phyloP scores from a whole-genome alignment of 345 rosid species.

The Rhodomyrtus tomentosa region DNA sequence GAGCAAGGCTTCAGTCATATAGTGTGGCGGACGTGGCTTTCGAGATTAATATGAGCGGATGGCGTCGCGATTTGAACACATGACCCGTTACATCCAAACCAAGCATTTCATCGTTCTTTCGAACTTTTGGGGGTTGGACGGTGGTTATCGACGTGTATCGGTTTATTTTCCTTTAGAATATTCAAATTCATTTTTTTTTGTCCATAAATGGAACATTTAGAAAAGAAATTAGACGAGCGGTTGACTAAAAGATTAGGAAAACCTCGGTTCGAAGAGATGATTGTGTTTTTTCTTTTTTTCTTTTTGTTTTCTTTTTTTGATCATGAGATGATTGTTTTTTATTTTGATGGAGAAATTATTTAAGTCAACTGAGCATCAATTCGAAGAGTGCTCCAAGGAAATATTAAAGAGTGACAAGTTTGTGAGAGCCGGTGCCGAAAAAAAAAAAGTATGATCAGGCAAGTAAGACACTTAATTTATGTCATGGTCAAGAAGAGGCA shows the following conservation, averaged over 20 bases:
- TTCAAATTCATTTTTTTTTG: background rate
- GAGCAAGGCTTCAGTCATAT: background rate
- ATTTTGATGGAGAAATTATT: background rate
- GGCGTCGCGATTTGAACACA: background rate
- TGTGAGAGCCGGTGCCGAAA: background rate
- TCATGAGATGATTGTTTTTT: background rate
- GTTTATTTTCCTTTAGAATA: background rate
- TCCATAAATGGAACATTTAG: background rate
- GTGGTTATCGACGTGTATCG: background rate
- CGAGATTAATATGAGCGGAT: background rate
- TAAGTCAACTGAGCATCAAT: background rate
- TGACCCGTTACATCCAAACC: background rate
- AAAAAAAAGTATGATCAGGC: background rate
- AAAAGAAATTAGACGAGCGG: background rate
- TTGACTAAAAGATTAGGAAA: background rate
- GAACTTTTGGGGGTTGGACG: background rate
- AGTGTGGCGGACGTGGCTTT: rapidly evolving
- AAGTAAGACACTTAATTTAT: background rate
- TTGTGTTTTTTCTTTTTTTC: background rate
- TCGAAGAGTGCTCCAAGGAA: background rate
- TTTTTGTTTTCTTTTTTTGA: background rate
- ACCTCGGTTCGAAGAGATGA: background rate
- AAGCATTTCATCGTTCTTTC: background rate
- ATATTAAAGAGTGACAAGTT: background rate
- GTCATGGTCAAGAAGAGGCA: background rate